phyloP scores from a whole-genome alignment of 176 grass and related monocot genomes.

The Carex littledalei region DNA sequence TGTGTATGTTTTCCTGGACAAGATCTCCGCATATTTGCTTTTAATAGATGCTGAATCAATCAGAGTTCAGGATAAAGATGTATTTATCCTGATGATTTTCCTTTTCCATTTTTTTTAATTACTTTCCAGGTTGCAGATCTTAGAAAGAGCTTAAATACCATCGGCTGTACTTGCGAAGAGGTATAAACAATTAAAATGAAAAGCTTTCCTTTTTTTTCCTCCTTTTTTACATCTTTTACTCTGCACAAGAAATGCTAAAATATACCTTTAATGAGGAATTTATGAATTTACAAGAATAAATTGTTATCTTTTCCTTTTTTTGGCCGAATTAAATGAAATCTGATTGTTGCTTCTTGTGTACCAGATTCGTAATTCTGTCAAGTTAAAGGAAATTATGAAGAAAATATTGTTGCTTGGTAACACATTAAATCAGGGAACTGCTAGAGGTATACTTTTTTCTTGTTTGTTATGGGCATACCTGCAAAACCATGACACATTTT shows the following conservation, averaged over 20 bases:
- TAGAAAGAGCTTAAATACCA: conserved; percentile 64
- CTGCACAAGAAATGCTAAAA: not conserved
- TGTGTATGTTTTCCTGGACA: conserved; percentile 7
- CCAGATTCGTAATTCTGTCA: conserved; percentile 81
- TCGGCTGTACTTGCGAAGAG: conserved; percentile 77
- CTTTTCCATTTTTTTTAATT: not conserved
- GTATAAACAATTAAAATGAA: conserved; percentile 24
- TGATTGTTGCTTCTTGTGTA: conserved; percentile 6
- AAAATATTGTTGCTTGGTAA: conserved; percentile 95
- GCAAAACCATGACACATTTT: not conserved
- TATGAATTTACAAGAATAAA: not conserved
- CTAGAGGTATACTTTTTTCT: conserved; percentile 58
- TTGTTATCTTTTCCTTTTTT: conserved; percentile 18
- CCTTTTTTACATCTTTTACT: not conserved
- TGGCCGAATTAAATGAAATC: conserved; percentile 5
- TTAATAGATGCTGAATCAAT: not conserved
- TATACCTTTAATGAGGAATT: not conserved
- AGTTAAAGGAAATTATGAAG: conserved; percentile 99
- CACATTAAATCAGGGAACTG: conserved; percentile 87
- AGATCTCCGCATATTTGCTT: not conserved
- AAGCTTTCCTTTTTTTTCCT: not conserved
- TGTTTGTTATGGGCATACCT: not conserved
- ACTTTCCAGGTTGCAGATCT: conserved; percentile 63
- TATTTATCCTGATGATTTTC: not conserved
- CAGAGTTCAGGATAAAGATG: not conserved